Evolutionary conservation across 257 asterid genomes (phyloP), one percentile per base, ranked within the genome.

Genomic region (Catharanthus roseus): DNA sequence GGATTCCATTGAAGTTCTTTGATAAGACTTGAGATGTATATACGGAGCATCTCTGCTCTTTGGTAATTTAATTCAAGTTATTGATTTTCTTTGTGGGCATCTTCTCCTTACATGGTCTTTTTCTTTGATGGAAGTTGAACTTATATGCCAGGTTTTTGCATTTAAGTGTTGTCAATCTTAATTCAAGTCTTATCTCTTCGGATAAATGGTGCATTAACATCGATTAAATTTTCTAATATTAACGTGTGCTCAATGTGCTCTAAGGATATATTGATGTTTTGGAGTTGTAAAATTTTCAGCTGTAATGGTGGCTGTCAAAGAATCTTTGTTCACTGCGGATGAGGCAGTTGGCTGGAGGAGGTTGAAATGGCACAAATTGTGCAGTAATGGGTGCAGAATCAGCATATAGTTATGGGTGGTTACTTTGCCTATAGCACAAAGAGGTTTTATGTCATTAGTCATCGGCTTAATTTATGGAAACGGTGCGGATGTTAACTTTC

Each of bases 1-100:
- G 80, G 65, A 64, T 42, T 64, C 11, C 63, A 47, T 78, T 45
- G 72, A 34, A 70, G 75, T 65, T 55, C 11, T 38, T 33, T 41
- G 38, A 15, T 29, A 54, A 29, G 12, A 29, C 28, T n/a, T n/a
- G 1, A 12, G 19, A 29, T 67, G 77, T 74, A 56, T 9, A 55
- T 66, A 64, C 42, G 8, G 18, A 60, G 68, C 23, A 24, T 62
- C 3, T 26, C 19, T 49, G 71, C 71, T 63, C 38, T 47, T 26
- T 50, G 16, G 29, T 51, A 16, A 21, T 16, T 73, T 57, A 24
- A 24, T 3, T 38, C 8, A 38, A 38, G 8, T 38, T n/a, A 0
- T 29, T 58, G 41, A 31, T 29, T 29, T 29, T 28, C 26, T 50
- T 5, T 21, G 19, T n/a, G n/a, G n/a, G 53, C 21, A 3, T 42